These are phyloP conservation scores for Botrytis tulipae DNA, from an alignment of 2,329 filamentous ascomycete species.

Conservation along the genomic window DNA sequence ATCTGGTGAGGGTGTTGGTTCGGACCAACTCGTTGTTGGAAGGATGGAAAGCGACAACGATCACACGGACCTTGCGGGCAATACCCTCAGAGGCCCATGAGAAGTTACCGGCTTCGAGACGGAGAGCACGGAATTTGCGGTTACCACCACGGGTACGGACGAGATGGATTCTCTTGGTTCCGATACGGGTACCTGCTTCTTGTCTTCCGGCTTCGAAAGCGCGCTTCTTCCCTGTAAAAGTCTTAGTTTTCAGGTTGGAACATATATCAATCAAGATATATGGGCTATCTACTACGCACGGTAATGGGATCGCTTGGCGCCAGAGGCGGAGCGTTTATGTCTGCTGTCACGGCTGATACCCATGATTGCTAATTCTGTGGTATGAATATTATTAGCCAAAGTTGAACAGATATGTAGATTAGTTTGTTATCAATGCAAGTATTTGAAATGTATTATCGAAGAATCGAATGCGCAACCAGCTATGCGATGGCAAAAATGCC, in stretches of 20 bases:
- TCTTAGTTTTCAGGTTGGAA: slow-evolving; percentile 66
- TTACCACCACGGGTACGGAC: slow-evolving; percentile 97
- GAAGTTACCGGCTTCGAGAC: slow-evolving; percentile 99
- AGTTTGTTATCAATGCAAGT: not conserved
- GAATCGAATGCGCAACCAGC: slow-evolving; percentile 19
- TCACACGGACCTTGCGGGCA: slow-evolving; percentile 98
- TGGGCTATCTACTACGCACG: slow-evolving; percentile 73
- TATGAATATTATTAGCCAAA: slow-evolving; percentile 35
- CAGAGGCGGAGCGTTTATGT: slow-evolving; percentile 99
- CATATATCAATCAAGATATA: slow-evolving; percentile 59
- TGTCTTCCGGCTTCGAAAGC: slow-evolving; percentile 99
- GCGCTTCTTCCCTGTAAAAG: slow-evolving; percentile 78
- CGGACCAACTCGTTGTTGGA: slow-evolving; percentile 99
- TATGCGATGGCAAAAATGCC: not conserved
- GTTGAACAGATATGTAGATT: not conserved
- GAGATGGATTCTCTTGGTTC: slow-evolving; percentile 91
- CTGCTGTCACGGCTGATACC: slow-evolving; percentile 99
- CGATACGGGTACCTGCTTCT: slow-evolving; percentile 99
- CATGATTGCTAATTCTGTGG: slow-evolving; percentile 76
- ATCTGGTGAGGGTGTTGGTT: slow-evolving; percentile 99
- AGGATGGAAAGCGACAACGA: slow-evolving; percentile 97
- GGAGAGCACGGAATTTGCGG: slow-evolving; percentile 99
- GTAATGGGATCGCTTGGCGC: slow-evolving; percentile 95
- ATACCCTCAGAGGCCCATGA: slow-evolving; percentile 97
- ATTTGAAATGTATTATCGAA: not conserved